phyloP scores from a whole-genome alignment of 2,329 filamentous ascomycete species.

The Colletotrichum tropicicola region DNA sequence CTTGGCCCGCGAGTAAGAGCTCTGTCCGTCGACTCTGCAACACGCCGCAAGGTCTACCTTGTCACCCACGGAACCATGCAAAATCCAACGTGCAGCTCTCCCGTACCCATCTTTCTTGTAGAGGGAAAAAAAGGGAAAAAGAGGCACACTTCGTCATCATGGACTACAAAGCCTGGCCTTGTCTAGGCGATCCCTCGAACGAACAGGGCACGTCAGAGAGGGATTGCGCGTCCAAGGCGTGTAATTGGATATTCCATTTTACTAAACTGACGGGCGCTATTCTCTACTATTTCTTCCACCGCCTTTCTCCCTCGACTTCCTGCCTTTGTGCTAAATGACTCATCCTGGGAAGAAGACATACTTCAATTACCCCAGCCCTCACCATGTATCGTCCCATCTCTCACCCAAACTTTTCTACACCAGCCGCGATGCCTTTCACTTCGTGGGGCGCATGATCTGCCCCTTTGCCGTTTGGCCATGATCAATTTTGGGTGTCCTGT shows the following conservation, averaged over 20 bases:
- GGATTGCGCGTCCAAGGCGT: background rate
- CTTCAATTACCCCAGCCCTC: constrained; percentile 22
- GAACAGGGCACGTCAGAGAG: background rate
- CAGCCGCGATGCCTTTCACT: background rate
- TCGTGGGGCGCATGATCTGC: background rate
- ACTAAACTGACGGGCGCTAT: constrained; percentile 25
- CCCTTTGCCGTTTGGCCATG: background rate
- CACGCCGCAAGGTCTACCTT: background rate
- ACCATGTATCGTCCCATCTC: constrained; percentile 11
- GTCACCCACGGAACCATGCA: background rate
- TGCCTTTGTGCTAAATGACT: constrained; percentile 23
- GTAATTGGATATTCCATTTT: constrained; percentile 24
- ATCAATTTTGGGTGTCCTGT: background rate
- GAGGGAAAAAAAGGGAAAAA: no score
- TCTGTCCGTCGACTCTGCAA: constrained; percentile 2
- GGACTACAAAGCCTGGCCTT: background rate
- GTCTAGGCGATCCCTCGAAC: background rate
- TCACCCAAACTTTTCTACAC: constrained; percentile 29
- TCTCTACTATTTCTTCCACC: constrained; percentile 29
- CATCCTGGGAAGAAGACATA: constrained; percentile 28
- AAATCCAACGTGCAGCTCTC: background rate
- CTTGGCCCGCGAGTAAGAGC: background rate
- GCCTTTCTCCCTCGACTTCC: constrained; percentile 15
- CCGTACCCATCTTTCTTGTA: background rate
- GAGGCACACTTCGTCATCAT: background rate